Evolutionary conservation across 2,329 filamentous ascomycete species (phyloP), one percentile per base, ranked within the genome.

Genomic region (Botrytis elliptica): DNA sequence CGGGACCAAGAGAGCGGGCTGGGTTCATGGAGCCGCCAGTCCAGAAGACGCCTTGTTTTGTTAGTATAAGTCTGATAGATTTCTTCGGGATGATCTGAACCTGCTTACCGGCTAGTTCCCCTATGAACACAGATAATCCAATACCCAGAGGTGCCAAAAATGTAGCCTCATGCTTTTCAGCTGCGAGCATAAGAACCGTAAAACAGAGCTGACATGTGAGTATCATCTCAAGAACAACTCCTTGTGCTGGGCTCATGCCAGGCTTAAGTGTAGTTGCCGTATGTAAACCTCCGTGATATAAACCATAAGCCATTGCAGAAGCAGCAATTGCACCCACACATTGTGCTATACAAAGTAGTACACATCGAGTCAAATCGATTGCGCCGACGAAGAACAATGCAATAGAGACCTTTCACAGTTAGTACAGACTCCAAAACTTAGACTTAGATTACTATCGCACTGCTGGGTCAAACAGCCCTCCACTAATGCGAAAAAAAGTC

Each of bases 401-500:
- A 25, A 84, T 73, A 29, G 83, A 83, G 22, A 84, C 81, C 80
- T 81, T 57, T 36, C 59, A 64, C 9, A 33, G 40, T 65, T 20
- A 70, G 59, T 22, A 52, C 9, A 42, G n/a, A 64, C 5, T 65
- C 22, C 10, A 42, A 20, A 25, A 18, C 25, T 40, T 33, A 57
- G 20, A 14, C 29, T 33, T 3, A 1, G 36, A 57, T 69, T 22
- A 6, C 0, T 57, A 33, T 57, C 82, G 67, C 82, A 85, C 84
- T 60, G 82, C 83, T 3, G 86, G 86, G 73, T 87, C 87, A 77
- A 88, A 87, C 25, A 87, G 78, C 4, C 85, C 85, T 38, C 86
- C 86, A 4, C 84, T 85, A 44, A 87, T 83, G 25, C 86, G 83
- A 77, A 85, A 88, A 77, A 88, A 88, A 1, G 86, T 83, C 86